These are phyloP conservation scores for Globisporangium acanthophoron DNA, from an alignment of 352 stramenopile species.

Conservation along the genomic window DNA sequence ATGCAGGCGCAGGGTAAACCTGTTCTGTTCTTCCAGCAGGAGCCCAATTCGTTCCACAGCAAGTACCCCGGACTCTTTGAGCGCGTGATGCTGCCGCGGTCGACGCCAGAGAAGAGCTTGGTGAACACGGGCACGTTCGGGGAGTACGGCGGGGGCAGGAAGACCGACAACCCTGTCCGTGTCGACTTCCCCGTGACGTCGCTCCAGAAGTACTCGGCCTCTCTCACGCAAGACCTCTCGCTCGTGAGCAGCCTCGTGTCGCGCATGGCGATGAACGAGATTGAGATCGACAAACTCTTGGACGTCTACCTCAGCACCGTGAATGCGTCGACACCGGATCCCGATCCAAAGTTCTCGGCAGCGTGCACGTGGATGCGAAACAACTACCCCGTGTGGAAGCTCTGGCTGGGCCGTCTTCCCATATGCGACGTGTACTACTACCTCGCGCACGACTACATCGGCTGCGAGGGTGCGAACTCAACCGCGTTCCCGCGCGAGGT, in stretches of 20 bases:
- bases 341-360: constrained; percentile 24
- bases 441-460: constrained; percentile 24
- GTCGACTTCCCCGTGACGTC: constrained; percentile 32
- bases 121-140: constrained; percentile 28
- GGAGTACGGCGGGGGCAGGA: constrained; percentile 37
- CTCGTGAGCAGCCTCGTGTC: constrained; percentile 1
- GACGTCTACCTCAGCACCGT: constrained; percentile 2
- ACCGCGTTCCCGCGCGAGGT: constrained; percentile 20
- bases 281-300: constrained; percentile 18
- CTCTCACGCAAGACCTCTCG: constrained; percentile 10
- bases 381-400: constrained; percentile 34
- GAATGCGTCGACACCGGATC: neutral
- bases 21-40: constrained; percentile 46
- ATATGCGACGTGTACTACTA: constrained; percentile 27
- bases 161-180: constrained; percentile 33
- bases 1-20: constrained; percentile 18
- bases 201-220: constrained; percentile 31
- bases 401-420: constrained; percentile 31
- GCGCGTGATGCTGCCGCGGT: constrained; percentile 31
- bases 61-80: constrained; percentile 20
- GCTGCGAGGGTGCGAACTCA: constrained; percentile 17
- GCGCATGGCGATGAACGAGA: constrained; percentile 9
- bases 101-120: constrained; percentile 16
- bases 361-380: constrained; percentile 39
- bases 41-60: constrained; percentile 39